Base-by-base conservation (phyloP, 495 filamentous ascomycete genomes). In the Lasiosphaeris hirsuta region DNA sequence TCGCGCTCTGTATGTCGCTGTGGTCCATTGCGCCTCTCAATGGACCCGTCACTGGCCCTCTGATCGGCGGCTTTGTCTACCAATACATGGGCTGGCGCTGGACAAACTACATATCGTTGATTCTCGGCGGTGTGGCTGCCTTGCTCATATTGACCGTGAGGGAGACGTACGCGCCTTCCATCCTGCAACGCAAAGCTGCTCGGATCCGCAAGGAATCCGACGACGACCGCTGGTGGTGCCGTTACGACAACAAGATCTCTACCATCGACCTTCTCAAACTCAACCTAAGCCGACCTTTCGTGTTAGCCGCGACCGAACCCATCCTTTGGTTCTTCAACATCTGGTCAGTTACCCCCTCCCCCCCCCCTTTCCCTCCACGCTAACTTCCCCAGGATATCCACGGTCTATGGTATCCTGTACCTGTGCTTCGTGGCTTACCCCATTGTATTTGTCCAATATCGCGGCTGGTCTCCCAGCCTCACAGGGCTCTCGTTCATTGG, bases 321-420 rank as follows among this genome's bases (percentile, higher is more conserved):
- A 94, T 96, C 55, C 84, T 89, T 71, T 90, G 79, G 65, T 93
- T 92, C 66, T 93, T 90, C 82, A 86, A 93, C 17, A 70, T 90
- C 45, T 80, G 77, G 77, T 78, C n/a, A 45, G 68, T 54, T 37
- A 39, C 36, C 49, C n/a, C 9, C 14, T 14, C 10, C 33, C 14
- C 17, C 34, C 23, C 14, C 10, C 15, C 34, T 18, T 2, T 7
- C 15, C 19, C 44, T 23, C 34, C 11, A 14, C 36, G 18, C 43
- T 9, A 34, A 33, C 33, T 10, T 49, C 7, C 34, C 15, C 39
- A 78, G 75, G 76, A 75, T 80, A 41, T 76, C 72, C 7, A 66
- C 82, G 42, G 75, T 86, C 19, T 84, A 86, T 67, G 85, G 81
- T 13, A 90, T 92, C 50, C 77, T 96, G 0, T 95, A 95, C 67